phyloP scores from a whole-genome alignment of 768 basidiomycete species.

The Lactarius tabidus region DNA sequence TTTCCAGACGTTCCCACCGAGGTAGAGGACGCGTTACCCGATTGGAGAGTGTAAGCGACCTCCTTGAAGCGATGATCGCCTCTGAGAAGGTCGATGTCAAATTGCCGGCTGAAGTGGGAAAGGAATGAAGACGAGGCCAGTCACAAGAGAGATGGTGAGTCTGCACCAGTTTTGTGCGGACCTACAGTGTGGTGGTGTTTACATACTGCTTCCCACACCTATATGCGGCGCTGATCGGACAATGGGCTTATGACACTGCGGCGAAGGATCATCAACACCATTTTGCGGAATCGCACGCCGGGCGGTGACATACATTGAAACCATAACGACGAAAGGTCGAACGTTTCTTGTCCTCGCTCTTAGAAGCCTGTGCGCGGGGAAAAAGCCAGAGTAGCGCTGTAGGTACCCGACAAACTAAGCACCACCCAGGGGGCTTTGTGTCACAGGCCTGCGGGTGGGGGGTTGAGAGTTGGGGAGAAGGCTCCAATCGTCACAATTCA shows the following conservation, averaged over 20 bases:
- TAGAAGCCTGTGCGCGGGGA: neutral
- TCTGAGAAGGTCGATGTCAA: constrained; percentile 61
- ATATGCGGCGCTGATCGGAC: neutral
- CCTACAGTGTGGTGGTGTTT: neutral
- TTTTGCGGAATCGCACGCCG: neutral
- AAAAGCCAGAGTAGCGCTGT: neutral
- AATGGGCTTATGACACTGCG: neutral
- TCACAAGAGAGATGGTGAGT: too few species aligned
- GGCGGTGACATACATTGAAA: neutral
- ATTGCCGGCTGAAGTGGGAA: too few species aligned
- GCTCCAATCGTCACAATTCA: neutral
- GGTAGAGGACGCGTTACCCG: constrained; percentile 70
- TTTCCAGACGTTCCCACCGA: constrained; percentile 83
- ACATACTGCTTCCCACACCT: neutral
- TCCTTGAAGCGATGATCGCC: constrained; percentile 78
- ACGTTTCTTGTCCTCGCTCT: neutral
- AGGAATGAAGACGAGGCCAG: too few species aligned
- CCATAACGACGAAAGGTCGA: neutral
- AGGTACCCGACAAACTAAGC: neutral
- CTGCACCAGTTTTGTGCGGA: neutral
- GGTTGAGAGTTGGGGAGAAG: neutral
- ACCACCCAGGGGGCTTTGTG: neutral
- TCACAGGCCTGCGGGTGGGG: neutral
- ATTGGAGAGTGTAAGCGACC: constrained; percentile 66
- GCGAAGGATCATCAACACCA: neutral